These are phyloP conservation scores for Candida ficus DNA, from an alignment of 805 yeast species.

Conservation along the genomic window DNA sequence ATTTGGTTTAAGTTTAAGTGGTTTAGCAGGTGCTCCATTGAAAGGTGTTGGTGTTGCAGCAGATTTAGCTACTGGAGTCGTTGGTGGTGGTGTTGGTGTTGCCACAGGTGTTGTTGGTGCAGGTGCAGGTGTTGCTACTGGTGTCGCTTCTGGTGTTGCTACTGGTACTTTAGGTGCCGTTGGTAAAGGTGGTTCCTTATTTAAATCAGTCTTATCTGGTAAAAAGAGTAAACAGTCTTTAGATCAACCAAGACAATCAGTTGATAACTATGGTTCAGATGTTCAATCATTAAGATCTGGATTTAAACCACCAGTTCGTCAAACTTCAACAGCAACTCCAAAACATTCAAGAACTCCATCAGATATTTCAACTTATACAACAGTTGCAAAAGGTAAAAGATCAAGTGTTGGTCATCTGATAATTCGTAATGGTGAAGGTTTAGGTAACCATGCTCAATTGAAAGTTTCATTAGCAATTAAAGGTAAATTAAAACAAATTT, in stretches of 20 bases:
- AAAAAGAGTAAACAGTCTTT: slow-evolving; percentile 21
- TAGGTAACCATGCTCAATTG: slow-evolving; percentile 42
- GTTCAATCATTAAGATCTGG: slow-evolving; percentile 35
- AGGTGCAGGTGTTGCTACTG: slow-evolving; percentile 40
- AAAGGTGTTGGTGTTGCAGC: slow-evolving; percentile 40
- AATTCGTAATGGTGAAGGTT: slow-evolving; percentile 42
- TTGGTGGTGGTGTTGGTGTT: slow-evolving; percentile 33
- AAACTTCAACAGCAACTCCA: background rate
- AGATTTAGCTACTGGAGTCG: slow-evolving; percentile 37
- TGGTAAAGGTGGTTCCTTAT: slow-evolving; percentile 40
- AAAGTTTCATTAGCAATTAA: slow-evolving; percentile 45
- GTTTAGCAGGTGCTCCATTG: slow-evolving; percentile 41
- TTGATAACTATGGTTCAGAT: slow-evolving; percentile 24
- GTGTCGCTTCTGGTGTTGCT: slow-evolving; percentile 44
- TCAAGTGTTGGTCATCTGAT: slow-evolving; percentile 43
- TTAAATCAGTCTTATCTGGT: slow-evolving; percentile 30
- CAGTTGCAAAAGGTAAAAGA: slow-evolving; percentile 15
- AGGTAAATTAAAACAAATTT: slow-evolving; percentile 48
- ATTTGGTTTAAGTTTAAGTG: slow-evolving; percentile 36
- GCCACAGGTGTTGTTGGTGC: slow-evolving; percentile 38
- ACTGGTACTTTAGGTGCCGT: slow-evolving; percentile 27
- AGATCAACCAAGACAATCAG: slow-evolving; percentile 12
- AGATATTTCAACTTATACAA: slow-evolving; percentile 19
- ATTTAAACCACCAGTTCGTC: background rate
- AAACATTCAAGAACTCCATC: slow-evolving; percentile 19